phyloP scores from a whole-genome alignment of 139 green algal species.

The Coccomyxa sp. region DNA sequence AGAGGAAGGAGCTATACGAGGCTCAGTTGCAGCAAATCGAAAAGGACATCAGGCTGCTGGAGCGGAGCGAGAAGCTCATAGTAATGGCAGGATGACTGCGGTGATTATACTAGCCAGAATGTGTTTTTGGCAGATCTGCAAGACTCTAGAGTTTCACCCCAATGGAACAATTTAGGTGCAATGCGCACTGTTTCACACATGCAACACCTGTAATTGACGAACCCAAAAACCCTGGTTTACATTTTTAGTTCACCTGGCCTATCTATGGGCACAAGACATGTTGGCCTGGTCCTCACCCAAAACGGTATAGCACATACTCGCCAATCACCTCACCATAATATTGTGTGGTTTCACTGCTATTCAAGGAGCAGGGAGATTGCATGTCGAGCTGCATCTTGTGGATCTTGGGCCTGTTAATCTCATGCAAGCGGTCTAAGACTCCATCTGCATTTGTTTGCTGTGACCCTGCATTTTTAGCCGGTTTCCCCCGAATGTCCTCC shows the following conservation, averaged over 20 bases:
- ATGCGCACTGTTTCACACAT: too few relatives aligned
- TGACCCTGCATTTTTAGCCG: not conserved
- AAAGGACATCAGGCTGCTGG: conserved; percentile 70
- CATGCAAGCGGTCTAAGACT: not conserved
- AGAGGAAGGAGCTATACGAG: conserved; percentile 65
- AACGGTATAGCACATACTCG: not conserved
- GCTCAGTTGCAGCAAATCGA: conserved; percentile 66
- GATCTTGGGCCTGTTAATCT: not conserved
- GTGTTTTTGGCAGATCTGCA: too few relatives aligned
- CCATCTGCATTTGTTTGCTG: not conserved
- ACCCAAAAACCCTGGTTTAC: too few relatives aligned
- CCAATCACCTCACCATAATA: not conserved
- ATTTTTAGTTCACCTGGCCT: too few relatives aligned
- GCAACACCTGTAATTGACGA: too few relatives aligned
- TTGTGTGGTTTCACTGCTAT: not conserved
- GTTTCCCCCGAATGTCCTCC: not conserved
- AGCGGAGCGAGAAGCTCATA: conserved; percentile 58
- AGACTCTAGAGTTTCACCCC: too few relatives aligned
- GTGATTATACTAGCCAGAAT: too few relatives aligned
- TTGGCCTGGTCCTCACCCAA: not conserved
- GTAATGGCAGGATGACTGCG: conserved; percentile 35
- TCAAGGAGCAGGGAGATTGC: too few relatives aligned
- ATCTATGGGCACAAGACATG: too few relatives aligned
- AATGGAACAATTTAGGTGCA: too few relatives aligned
- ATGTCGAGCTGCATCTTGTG: too few relatives aligned